A percentile compares a stretch with the other conserved stretches of the same genome.
Conservation (phyloP, 371 early-diverging fungal genomes). For the Chytridium lagenaria region DNA sequence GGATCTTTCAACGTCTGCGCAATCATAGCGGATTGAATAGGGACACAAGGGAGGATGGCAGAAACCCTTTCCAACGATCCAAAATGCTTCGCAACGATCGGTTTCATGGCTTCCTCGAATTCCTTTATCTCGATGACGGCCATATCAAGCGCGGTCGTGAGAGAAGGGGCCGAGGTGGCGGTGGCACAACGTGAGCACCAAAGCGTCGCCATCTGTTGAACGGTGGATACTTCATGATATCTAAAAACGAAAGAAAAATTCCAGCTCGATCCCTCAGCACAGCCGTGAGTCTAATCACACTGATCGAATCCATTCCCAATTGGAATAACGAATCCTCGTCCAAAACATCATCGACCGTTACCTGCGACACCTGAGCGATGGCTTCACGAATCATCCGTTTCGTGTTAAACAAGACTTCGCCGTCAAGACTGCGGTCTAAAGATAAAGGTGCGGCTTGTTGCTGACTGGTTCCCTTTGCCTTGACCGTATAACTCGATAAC, state of each 20-base stretch:
- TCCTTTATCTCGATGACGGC: not conserved
- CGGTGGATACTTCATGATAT: not conserved
- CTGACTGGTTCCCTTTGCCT: not conserved
- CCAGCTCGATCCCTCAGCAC: not conserved
- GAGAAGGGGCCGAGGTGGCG: not conserved
- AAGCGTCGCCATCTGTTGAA: not conserved
- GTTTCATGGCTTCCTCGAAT: not conserved
- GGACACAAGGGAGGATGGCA: not conserved
- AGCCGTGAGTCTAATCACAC: not conserved
- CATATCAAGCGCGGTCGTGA: not conserved
- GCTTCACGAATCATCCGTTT: not conserved
- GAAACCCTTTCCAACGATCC: not conserved
- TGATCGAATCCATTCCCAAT: not conserved
- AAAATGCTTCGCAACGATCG: not conserved
- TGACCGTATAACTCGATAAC: not conserved
- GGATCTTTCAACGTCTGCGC: not conserved
- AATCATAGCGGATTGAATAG: constrained; percentile 5
- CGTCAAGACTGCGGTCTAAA: not conserved
- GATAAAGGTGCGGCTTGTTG: not conserved
- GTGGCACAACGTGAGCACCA: not conserved
- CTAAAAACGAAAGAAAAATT: not conserved
- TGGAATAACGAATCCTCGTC: not conserved
- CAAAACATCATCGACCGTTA: not conserved
- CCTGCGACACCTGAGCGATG: not conserved
- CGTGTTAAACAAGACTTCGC: not conserved